These are phyloP conservation scores for Hymenoscyphus fructigenus DNA, from an alignment of 2,329 filamentous ascomycete species.

Conservation along the genomic window DNA sequence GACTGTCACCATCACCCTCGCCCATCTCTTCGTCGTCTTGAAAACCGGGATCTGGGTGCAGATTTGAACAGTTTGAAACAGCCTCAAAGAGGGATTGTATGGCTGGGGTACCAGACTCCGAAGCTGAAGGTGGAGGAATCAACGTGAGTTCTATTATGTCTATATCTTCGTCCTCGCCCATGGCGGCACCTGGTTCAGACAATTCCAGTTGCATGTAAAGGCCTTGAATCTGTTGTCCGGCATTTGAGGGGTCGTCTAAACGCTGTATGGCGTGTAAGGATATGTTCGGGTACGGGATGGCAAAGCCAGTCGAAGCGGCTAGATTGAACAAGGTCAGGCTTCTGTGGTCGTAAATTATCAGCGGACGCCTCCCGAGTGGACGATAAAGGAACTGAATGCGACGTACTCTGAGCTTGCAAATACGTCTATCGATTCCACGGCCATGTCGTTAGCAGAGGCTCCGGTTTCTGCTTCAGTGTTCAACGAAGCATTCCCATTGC, in stretches of 20 bases:
- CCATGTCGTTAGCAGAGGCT: slow-evolving; percentile 27
- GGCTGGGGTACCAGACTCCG: slow-evolving; percentile 28
- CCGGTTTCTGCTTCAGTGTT: slow-evolving; percentile 38
- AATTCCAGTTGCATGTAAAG: slow-evolving; percentile 71
- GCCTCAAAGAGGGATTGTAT: slow-evolving; percentile 55
- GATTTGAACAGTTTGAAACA: slow-evolving; percentile 71
- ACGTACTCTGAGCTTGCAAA: slow-evolving; percentile 60
- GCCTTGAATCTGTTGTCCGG: slow-evolving; percentile 41
- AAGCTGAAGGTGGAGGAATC: slow-evolving; percentile 46
- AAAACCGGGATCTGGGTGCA: slow-evolving; percentile 67
- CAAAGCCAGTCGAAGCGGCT: slow-evolving; percentile 56
- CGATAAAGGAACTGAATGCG: background rate
- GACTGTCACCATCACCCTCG: slow-evolving; percentile 48
- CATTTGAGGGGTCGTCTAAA: slow-evolving; percentile 40
- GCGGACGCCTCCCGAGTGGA: background rate
- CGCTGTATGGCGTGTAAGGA: slow-evolving; percentile 74
- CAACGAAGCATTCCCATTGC: background rate
- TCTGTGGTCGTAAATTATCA: slow-evolving; percentile 36
- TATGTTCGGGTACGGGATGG: slow-evolving; percentile 72
- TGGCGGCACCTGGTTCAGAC: slow-evolving; percentile 47
- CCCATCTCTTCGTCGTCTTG: slow-evolving; percentile 56
- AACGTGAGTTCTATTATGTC: slow-evolving; percentile 68
- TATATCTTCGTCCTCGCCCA: slow-evolving; percentile 57
- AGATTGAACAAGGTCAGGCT: slow-evolving; percentile 64
- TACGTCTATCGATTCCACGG: slow-evolving; percentile 46